These are phyloP conservation scores for Colletotrichum lini DNA, from an alignment of 2,329 filamentous ascomycete genomes.

Conservation along the genomic window DNA sequence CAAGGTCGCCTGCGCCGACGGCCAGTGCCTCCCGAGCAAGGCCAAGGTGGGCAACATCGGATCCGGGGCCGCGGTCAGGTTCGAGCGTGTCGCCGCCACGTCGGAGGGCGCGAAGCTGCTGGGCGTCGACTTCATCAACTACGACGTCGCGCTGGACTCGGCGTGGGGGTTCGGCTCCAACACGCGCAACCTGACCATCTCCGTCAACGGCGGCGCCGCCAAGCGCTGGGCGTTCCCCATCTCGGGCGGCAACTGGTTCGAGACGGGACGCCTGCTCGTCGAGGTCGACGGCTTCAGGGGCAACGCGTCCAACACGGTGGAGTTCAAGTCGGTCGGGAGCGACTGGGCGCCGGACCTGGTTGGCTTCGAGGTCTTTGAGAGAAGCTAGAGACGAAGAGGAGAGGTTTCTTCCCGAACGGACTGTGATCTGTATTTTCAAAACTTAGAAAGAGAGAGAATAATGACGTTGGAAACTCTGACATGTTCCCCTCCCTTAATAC, in stretches of 20 bases:
- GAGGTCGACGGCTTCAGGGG: slow-evolving; percentile 61
- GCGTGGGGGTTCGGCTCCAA: slow-evolving; percentile 58
- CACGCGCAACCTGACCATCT: slow-evolving; percentile 64
- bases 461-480: neutral
- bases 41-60: slow-evolving; percentile 59
- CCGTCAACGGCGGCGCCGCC: slow-evolving; percentile 58
- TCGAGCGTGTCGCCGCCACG: slow-evolving; percentile 51
- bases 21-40: slow-evolving; percentile 59
- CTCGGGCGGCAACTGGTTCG: slow-evolving; percentile 65
- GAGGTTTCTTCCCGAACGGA: too few species aligned
- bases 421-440: too few species aligned
- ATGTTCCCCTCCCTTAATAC: too few species aligned
- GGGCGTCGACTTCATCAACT: slow-evolving; percentile 67
- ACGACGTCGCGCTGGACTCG: slow-evolving; percentile 58
- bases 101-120: slow-evolving; percentile 56
- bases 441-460: too few species aligned
- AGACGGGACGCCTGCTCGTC: slow-evolving; percentile 61
- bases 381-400: neutral
- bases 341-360: slow-evolving; percentile 59
- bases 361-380: slow-evolving; percentile 52
- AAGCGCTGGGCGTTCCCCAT: slow-evolving; percentile 66
- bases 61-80: slow-evolving; percentile 52
- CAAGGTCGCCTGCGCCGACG: slow-evolving; percentile 52
- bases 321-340: slow-evolving; percentile 46
- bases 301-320: slow-evolving; percentile 55